These are phyloP conservation scores for Ailanthus altissimus DNA, from an alignment of 345 rosid genomes.

Conservation along the genomic window DNA sequence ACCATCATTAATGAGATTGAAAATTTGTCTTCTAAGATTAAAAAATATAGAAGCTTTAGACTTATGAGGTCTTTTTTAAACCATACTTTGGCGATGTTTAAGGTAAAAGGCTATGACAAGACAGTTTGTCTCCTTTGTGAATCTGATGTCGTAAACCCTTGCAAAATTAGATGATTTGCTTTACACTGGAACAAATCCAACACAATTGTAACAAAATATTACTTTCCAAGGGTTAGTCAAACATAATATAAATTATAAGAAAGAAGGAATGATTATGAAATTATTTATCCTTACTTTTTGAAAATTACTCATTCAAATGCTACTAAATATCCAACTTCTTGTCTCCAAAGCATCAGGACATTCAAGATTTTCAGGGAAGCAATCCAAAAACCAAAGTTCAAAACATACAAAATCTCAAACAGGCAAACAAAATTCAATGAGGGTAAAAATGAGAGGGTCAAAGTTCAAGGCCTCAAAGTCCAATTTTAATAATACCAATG, in stretches of 20 bases:
- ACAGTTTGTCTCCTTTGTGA: neutral
- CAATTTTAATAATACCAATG: constrained; percentile 25
- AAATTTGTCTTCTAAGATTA: neutral
- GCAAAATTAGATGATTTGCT: constrained; percentile 14
- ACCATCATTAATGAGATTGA: neutral
- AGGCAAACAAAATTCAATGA: neutral
- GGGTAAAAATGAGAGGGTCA: neutral
- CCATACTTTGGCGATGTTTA: neutral
- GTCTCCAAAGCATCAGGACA: constrained; percentile 13
- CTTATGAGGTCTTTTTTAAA: constrained; percentile 10
- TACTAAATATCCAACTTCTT: neutral
- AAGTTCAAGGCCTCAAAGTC: constrained; percentile 14
- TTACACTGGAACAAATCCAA: constrained; percentile 7
- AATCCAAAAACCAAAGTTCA: constrained; percentile 8
- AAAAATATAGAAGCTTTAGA: constrained; percentile 8
- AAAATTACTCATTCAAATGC: constrained; percentile 15
- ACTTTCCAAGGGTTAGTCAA: constrained; percentile 22
- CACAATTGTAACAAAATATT: constrained; percentile 13
- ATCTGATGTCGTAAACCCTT: constrained; percentile 12
- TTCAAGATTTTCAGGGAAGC: constrained; percentile 5
- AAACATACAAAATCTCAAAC: neutral
- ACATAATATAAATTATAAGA: constrained; percentile 11
- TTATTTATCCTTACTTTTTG: constrained; percentile 15
- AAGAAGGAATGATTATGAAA: neutral
- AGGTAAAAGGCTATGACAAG: constrained; percentile 21